Conservation (phyloP, 352 stramenopile species). For the Pythium phragmitis region DNA sequence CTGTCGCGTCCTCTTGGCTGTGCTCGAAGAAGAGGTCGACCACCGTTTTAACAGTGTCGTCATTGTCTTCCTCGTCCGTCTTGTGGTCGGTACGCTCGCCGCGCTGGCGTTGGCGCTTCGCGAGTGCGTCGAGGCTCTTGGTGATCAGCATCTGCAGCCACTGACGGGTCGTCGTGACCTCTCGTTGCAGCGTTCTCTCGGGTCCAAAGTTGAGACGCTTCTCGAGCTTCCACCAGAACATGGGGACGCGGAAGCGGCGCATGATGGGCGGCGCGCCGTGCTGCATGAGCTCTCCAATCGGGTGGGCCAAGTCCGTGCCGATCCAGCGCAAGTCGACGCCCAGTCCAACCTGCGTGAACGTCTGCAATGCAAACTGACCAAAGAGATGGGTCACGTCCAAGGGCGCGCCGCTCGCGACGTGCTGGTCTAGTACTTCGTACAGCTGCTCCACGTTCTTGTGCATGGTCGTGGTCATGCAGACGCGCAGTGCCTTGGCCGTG, state of each 20-base stretch:
- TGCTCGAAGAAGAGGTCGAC: neutral
- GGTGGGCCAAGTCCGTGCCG: constrained; percentile 28
- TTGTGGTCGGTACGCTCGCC: constrained; percentile 25
- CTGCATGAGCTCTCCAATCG: constrained; percentile 30
- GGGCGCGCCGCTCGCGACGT: too few species aligned
- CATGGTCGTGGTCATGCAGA: too few species aligned
- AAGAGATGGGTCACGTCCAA: too few species aligned
- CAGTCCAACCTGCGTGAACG: constrained; percentile 49
- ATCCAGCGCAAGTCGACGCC: constrained; percentile 42
- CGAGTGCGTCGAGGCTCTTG: constrained; percentile 14
- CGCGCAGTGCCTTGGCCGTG: too few species aligned
- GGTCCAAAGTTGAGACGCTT: constrained; percentile 38
- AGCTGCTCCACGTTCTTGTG: too few species aligned
- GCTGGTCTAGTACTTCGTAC: too few species aligned
- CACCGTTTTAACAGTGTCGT: constrained; percentile 18
- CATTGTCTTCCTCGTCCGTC: neutral
- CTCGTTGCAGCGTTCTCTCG: constrained; percentile 32
- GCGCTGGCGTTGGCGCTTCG: constrained; percentile 32
- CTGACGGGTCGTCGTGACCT: constrained; percentile 31
- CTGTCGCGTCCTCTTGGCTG: neutral
- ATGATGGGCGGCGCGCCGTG: too few species aligned
- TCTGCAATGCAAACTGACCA: constrained; percentile 39
- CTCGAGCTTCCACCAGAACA: constrained; percentile 44
- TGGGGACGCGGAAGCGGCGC: too few species aligned
- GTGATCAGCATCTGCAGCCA: constrained; percentile 43